phyloP scores from a whole-genome alignment of 106 monocot species.

The Allium fistulosum region DNA sequence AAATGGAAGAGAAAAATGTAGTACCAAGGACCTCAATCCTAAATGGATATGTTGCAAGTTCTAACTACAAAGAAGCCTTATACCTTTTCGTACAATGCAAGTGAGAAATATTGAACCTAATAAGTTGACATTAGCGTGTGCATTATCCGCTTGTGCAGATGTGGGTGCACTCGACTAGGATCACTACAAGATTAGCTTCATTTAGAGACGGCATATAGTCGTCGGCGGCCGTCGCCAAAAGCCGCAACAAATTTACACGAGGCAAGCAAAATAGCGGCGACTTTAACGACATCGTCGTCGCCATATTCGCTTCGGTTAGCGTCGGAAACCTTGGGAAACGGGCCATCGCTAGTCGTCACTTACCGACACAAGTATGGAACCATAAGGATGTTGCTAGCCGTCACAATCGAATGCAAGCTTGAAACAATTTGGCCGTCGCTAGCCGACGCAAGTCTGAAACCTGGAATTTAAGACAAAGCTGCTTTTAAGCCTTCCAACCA shows the following conservation, averaged over 20 bases:
- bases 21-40: slow-evolving; percentile 63
- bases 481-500: no score
- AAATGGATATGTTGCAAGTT: slow-evolving; percentile 41
- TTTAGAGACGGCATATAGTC: no score
- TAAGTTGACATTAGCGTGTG: slow-evolving; percentile 44
- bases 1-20: slow-evolving; percentile 43
- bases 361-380: no score
- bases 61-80: slow-evolving; percentile 32
- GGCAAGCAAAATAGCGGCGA: slow-evolving; percentile 33
- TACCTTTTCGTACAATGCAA: slow-evolving; percentile 37
- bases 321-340: no score
- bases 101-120: slow-evolving; percentile 25
- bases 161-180: slow-evolving; percentile 43
- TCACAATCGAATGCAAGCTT: no score
- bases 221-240: no score
- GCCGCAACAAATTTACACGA: slow-evolving; percentile 21
- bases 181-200: slow-evolving; percentile 28
- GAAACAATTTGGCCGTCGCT: no score
- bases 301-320: no score
- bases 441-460: no score
- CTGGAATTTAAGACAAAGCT: no score
- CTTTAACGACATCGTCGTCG: slow-evolving; percentile 19
- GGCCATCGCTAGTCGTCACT: no score
- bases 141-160: slow-evolving; percentile 47
- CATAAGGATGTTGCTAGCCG: no score